A percentile compares a stretch with the other conserved stretches of the same genome.
Conservation (phyloP, 2,329 filamentous ascomycete genomes). For the Fusarium fujikuroi region DNA sequence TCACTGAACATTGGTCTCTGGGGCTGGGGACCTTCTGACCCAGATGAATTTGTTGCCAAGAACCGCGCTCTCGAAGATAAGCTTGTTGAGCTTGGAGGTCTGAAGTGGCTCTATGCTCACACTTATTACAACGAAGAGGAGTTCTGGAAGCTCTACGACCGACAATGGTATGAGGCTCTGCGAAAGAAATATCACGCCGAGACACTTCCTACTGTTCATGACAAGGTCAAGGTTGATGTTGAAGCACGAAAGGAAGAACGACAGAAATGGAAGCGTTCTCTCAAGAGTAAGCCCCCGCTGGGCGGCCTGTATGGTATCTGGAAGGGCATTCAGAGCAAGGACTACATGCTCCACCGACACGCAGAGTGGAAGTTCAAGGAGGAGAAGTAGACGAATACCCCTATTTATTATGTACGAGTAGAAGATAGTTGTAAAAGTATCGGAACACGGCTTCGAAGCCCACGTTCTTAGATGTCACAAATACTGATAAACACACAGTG, state of each 20-base stretch:
- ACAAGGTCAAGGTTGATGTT: slow-evolving; percentile 72
- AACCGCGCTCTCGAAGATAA: slow-evolving; percentile 79
- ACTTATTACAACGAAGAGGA: slow-evolving; percentile 81
- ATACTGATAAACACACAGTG: not conserved
- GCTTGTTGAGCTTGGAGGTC: slow-evolving; percentile 74
- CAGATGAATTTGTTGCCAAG: slow-evolving; percentile 69
- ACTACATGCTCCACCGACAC: slow-evolving; percentile 64
- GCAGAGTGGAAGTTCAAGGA: slow-evolving; percentile 65
- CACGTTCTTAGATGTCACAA: not conserved
- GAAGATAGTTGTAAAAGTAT: slow-evolving; percentile 19
- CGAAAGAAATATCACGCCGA: slow-evolving; percentile 71
- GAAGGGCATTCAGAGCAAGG: slow-evolving; percentile 67
- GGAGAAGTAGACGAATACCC: slow-evolving; percentile 39
- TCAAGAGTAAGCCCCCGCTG: slow-evolving; percentile 64
- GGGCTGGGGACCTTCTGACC: slow-evolving; percentile 74
- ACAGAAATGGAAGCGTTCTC: slow-evolving; percentile 52
- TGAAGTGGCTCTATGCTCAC: slow-evolving; percentile 90
- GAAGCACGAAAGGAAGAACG: slow-evolving; percentile 55
- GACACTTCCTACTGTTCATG: slow-evolving; percentile 73
- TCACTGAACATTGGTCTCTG: slow-evolving; percentile 79
- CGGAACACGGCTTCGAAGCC: not conserved
- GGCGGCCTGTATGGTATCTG: slow-evolving; percentile 69
- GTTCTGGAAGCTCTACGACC: slow-evolving; percentile 73
- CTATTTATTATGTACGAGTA: slow-evolving; percentile 19
- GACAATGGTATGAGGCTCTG: slow-evolving; percentile 69